These are phyloP conservation scores for Xylaria bambusicola DNA, from an alignment of 495 filamentous ascomycete species.

Conservation along the genomic window DNA sequence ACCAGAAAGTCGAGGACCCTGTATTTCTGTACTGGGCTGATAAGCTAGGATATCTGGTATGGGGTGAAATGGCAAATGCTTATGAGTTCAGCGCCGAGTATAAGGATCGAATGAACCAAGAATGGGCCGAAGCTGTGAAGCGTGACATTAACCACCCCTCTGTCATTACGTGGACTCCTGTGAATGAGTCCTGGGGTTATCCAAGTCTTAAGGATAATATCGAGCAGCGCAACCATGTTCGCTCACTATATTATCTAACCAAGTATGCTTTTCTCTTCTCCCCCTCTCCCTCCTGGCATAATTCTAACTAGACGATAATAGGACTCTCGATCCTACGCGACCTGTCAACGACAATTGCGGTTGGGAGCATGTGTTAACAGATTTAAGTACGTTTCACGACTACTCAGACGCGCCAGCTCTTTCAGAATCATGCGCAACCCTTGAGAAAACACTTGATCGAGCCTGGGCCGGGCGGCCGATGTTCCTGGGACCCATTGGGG, in stretches of 20 bases:
- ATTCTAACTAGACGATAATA: constrained; percentile 29
- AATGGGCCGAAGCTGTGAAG: constrained; percentile 59
- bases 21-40: constrained; percentile 41
- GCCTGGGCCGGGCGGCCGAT: constrained; percentile 47
- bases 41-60: constrained; percentile 36
- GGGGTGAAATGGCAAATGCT: constrained; percentile 41
- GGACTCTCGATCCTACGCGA: constrained; percentile 54
- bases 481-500: constrained; percentile 47
- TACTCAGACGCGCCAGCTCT: constrained; percentile 55
- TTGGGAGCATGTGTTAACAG: constrained; percentile 61
- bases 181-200: constrained; percentile 65
- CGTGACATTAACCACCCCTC: constrained; percentile 62
- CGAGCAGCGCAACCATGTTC: constrained; percentile 60
- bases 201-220: constrained; percentile 50
- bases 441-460: constrained; percentile 48
- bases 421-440: constrained; percentile 44
- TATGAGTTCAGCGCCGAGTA: constrained; percentile 55
- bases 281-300: neutral
- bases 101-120: constrained; percentile 53
- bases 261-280: constrained; percentile 44
- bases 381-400: constrained; percentile 64
- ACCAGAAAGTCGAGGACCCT: constrained; percentile 46
- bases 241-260: constrained; percentile 58
- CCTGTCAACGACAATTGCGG: constrained; percentile 67
- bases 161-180: constrained; percentile 63